Evolutionary conservation across 768 basidiomycete genomes (phyloP), one percentile per base, ranked within the genome.

Genomic region (Pleurotus djamor): DNA sequence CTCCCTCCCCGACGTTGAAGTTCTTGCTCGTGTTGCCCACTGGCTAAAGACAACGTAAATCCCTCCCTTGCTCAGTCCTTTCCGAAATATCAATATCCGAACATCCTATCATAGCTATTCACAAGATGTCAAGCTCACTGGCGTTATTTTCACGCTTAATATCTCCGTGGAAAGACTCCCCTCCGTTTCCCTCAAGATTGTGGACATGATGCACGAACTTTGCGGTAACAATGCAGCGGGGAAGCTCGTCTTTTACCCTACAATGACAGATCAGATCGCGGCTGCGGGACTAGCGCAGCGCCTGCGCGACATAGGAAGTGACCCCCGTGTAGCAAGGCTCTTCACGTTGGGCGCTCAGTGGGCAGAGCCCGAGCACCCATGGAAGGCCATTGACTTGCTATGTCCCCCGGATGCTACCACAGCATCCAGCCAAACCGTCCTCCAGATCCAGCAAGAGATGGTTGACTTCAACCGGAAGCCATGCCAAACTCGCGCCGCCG

Each of bases 161-260:
- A 75, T 77, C 47, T 67, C 72, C 32, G 71, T 75, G 54, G 65
- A 65, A 16, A 68, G 71, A 4, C 62, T 78, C 64, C 57, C 60
- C 7, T 73, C 74, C 17, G 68, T 68, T 12, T 56, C 55, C 35
- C 52, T 41, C 44, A 67, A 64, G 41, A 43, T 73, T 59, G 68
- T 77, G 50, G 60, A 63, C 14, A 59, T 75, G 61, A 75, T 78
- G 59, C 61, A 65, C 28, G 63, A 67, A 28, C 59, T 79, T 14
- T 79, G 78, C 43, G 77, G 77, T 4, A 35, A 65, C 8, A 17
- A 61, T 3, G 64, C 69, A 5, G 54, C 72, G 32, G 62, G 14
- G 37, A 74, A 73, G 16, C 65, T 73, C 4, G 62, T 69, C 16
- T 60, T 79, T 12, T 65, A 71, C n/a, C 78, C 76, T 1, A 77